Conservation (phyloP, 768 basidiomycete species). For the Boletellus ananiceps region DNA sequence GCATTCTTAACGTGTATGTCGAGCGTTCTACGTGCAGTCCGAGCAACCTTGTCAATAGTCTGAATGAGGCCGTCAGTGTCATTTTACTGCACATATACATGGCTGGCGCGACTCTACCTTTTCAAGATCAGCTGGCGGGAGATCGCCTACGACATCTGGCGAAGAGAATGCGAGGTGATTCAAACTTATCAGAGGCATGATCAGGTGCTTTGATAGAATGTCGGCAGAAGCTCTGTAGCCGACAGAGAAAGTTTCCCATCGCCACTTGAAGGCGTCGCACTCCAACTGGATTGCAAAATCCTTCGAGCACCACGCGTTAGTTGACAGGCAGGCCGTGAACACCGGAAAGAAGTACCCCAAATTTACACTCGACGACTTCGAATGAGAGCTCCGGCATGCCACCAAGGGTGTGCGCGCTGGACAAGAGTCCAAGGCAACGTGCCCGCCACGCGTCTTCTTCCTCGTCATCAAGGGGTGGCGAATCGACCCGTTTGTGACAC, state of each 20-base stretch:
- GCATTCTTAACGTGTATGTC: conserved; percentile 73
- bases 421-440: conserved; percentile 48
- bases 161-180: conserved; percentile 66
- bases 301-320: conserved; percentile 35
- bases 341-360: conserved; percentile 42
- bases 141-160: conserved; percentile 50
- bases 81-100: conserved; percentile 1
- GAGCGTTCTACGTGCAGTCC: conserved; percentile 60
- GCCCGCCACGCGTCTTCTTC: conserved; percentile 64
- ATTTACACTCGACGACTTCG: conserved; percentile 53
- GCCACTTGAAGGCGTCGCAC: conserved; percentile 63
- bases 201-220: conserved; percentile 72
- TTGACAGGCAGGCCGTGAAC: conserved; percentile 1
- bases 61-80: conserved; percentile 29
- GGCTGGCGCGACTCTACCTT: conserved; percentile 41
- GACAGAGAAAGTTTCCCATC: conserved; percentile 69
- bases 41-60: conserved; percentile 67
- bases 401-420: conserved; percentile 59
- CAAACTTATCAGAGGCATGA: conserved; percentile 69
- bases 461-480: conserved; percentile 26
- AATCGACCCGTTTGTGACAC: conserved; percentile 42
- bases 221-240: conserved; percentile 65
- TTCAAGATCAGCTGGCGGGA: conserved; percentile 57
- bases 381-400: conserved; percentile 54
- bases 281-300: conserved; percentile 63